Evolutionary conservation across 345 rosid species (phyloP).

Genomic region (Eucalyptus polybractea): DNA sequence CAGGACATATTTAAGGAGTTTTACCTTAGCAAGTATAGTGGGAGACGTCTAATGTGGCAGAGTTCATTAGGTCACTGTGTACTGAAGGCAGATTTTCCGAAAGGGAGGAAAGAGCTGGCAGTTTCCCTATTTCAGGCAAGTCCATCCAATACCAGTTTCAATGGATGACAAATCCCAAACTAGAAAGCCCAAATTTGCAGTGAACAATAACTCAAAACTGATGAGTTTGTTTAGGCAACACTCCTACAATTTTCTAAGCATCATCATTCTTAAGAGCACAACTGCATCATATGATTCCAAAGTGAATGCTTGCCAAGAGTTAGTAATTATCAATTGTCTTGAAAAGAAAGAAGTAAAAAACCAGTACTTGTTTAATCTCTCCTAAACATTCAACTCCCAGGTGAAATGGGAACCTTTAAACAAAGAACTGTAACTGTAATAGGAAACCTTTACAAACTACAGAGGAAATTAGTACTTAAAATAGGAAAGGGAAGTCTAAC

Average conservation of each 20-base stretch:
- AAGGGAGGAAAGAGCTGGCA: slow-evolving; percentile 92
- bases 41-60: slow-evolving; percentile 98
- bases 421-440: neutral
- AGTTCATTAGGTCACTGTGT: slow-evolving; percentile 96
- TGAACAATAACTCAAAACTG: neutral
- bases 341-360: neutral
- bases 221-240: neutral
- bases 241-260: neutral
- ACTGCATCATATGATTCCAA: neutral
- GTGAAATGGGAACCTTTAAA: neutral
- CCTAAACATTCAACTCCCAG: neutral
- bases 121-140: slow-evolving; percentile 96
- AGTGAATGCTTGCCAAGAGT: neutral
- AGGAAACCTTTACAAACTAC: neutral
- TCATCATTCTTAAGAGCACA: neutral
- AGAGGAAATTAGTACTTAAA: neutral
- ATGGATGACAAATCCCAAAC: neutral
- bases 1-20: slow-evolving; percentile 99
- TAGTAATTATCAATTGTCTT: neutral
- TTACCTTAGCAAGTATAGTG: slow-evolving; percentile 93
- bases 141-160: neutral
- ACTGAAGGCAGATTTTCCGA: slow-evolving; percentile 78
- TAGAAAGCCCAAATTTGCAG: neutral
- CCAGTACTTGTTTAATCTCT: neutral
- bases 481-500: neutral